Evolutionary conservation across 2,329 filamentous ascomycete genomes (phyloP).

Genomic region (Ceratocystiopsis sp.): DNA sequence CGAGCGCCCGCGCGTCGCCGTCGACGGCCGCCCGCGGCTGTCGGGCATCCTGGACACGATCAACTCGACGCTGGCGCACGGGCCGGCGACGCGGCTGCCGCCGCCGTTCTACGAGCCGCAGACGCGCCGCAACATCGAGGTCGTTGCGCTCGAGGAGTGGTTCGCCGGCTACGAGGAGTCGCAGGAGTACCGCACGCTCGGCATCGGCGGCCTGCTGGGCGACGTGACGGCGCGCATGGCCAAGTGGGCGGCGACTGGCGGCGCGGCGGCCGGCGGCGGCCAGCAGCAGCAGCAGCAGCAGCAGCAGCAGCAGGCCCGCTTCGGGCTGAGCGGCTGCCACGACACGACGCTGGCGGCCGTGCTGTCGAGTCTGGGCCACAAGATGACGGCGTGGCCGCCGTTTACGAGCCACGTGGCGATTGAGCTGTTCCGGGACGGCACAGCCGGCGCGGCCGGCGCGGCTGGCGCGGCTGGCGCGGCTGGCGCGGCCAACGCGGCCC

Average conservation of each 20-base stretch:
- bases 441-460: slow-evolving; percentile 8
- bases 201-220: slow-evolving; percentile 70
- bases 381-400: slow-evolving; percentile 64
- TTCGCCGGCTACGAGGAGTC: slow-evolving; percentile 74
- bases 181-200: slow-evolving; percentile 71
- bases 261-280: background rate
- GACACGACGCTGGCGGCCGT: slow-evolving; percentile 80
- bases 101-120: slow-evolving; percentile 73
- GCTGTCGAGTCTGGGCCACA: slow-evolving; percentile 62
- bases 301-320: slow-evolving; percentile 35
- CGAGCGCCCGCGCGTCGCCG: slow-evolving; percentile 48
- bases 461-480: slow-evolving; percentile 10
- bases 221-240: slow-evolving; percentile 69
- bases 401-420: slow-evolving; percentile 87
- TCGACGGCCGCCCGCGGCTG: slow-evolving; percentile 69
- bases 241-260: slow-evolving; percentile 38
- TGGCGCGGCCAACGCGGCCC: slow-evolving; percentile 8
- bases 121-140: slow-evolving; percentile 49
- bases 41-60: slow-evolving; percentile 90
- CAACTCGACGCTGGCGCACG: slow-evolving; percentile 77
- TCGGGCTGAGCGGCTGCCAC: slow-evolving; percentile 74
- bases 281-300: slow-evolving; percentile 14
- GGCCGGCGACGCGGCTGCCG: slow-evolving; percentile 60
- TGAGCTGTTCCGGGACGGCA: slow-evolving; percentile 57
- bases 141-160: slow-evolving; percentile 82